phyloP scores from a whole-genome alignment of 495 filamentous ascomycete species.

The Rostrohypoxylon terebratum region DNA sequence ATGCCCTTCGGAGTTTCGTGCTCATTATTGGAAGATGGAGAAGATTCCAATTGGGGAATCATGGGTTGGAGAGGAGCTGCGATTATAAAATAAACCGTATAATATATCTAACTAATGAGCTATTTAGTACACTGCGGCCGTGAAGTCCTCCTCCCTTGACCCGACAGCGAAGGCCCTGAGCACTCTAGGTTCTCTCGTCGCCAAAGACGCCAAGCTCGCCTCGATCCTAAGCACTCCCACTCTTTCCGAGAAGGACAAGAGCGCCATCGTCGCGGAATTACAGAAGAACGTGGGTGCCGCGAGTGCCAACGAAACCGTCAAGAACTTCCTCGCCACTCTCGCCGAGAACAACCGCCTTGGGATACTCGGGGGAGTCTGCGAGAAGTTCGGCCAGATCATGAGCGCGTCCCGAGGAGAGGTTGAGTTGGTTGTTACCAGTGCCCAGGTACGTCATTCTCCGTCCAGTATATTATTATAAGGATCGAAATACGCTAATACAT shows the following conservation, averaged over 20 bases:
- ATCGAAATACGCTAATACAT: slow-evolving; percentile 38
- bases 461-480: neutral
- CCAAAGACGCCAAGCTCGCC: slow-evolving; percentile 82
- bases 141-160: slow-evolving; percentile 87
- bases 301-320: slow-evolving; percentile 82
- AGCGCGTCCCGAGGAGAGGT: slow-evolving; percentile 90
- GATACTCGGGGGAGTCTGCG: slow-evolving; percentile 80
- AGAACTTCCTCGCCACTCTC: slow-evolving; percentile 90
- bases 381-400: slow-evolving; percentile 90
- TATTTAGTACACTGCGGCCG: slow-evolving; percentile 91
- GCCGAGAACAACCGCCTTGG: slow-evolving; percentile 96
- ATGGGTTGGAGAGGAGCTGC: slow-evolving; percentile 4
- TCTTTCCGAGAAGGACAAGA: slow-evolving; percentile 80
- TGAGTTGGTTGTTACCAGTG: slow-evolving; percentile 88
- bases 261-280: slow-evolving; percentile 83
- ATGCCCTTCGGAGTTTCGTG: slow-evolving; percentile 27
- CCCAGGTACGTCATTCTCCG: slow-evolving; percentile 69
- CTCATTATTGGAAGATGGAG: neutral
- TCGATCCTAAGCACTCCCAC: slow-evolving; percentile 83
- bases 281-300: slow-evolving; percentile 76
- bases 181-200: slow-evolving; percentile 74
- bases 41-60: slow-evolving; percentile 21
- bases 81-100: slow-evolving; percentile 24
- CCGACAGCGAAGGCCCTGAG: slow-evolving; percentile 79
- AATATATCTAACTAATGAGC: slow-evolving; percentile 54